A percentile compares a stretch with the other conserved stretches of the same genome.
Conservation (phyloP, 176 grass and related monocot genomes). For the Eleusine coracana region DNA sequence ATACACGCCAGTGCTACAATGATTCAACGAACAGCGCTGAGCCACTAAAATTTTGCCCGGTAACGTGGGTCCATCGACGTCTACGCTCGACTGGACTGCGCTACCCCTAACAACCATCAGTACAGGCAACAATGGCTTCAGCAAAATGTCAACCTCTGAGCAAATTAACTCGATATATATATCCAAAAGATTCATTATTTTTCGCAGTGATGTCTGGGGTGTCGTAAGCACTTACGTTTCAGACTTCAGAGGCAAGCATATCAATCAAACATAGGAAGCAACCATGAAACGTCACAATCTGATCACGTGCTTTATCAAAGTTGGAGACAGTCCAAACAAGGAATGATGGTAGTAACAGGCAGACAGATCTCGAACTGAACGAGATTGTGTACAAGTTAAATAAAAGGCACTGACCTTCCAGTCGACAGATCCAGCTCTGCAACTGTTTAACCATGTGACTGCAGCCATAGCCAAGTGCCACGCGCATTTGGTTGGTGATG, state of each 20-base stretch:
- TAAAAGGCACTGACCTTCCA: neutral
- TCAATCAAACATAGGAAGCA: constrained; percentile 1
- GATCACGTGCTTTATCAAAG: constrained; percentile 14
- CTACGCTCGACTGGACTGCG: neutral
- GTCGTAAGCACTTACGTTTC: constrained; percentile 52
- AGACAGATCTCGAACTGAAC: neutral
- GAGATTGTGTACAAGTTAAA: constrained; percentile 33
- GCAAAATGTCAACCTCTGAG: constrained; percentile 25
- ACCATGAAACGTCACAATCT: constrained; percentile 12
- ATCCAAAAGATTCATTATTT: constrained; percentile 9
- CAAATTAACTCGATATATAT: constrained; percentile 28
- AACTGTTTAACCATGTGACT: neutral
- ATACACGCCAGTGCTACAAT: neutral
- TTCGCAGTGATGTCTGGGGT: neutral
- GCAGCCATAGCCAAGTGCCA: neutral
- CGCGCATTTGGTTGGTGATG: neutral
- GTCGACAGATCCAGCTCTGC: neutral
- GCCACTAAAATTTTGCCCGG: neutral
- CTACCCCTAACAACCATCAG: neutral
- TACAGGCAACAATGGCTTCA: neutral
- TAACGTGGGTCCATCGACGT: constrained; percentile 15
- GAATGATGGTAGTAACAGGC: neutral
- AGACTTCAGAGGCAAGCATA: constrained; percentile 5
- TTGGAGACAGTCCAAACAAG: neutral
- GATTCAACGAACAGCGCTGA: neutral